A percentile compares a stretch with the other conserved stretches of the same genome.
Conservation (phyloP, 805 yeast genomes). For the Candida rishiriensis region DNA sequence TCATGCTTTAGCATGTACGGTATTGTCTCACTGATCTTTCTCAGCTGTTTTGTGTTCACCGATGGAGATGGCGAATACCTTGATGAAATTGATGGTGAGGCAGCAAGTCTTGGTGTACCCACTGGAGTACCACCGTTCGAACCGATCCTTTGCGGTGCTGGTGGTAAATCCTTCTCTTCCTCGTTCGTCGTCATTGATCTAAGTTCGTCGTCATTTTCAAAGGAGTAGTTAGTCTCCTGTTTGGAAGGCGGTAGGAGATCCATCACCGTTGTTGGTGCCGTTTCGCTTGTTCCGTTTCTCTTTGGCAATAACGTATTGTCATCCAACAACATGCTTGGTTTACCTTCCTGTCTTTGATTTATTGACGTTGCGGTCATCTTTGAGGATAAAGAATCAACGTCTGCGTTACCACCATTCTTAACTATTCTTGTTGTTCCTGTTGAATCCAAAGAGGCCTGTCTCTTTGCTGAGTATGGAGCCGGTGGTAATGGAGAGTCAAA, state of each 20-base stretch:
- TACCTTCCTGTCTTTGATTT: background rate
- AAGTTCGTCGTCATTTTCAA: conserved; percentile 23
- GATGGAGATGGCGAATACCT: conserved; percentile 24
- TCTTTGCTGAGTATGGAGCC: conserved; percentile 2
- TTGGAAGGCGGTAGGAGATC: conserved; percentile 13
- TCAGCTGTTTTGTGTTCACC: conserved; percentile 53
- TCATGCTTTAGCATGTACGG: conserved; percentile 83
- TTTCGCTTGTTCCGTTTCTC: background rate
- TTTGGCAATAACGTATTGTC: background rate
- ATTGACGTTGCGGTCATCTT: conserved; percentile 12
- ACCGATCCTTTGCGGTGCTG: conserved; percentile 1
- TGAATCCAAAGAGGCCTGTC: conserved; percentile 9
- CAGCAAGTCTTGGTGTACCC: conserved; percentile 18
- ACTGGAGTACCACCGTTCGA: conserved; percentile 12
- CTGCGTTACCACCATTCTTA: conserved; percentile 4
- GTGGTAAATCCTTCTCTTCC: conserved; percentile 7
- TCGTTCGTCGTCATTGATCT: conserved; percentile 16
- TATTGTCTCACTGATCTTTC: conserved; percentile 78
- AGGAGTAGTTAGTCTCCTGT: conserved; percentile 17
- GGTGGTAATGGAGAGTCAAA: conserved; percentile 11
- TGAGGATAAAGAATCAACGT: conserved; percentile 12
- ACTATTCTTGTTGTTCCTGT: conserved; percentile 7
- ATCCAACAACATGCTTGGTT: conserved; percentile 8
- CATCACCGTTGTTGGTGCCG: conserved; percentile 1
- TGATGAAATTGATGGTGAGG: conserved; percentile 21